Evolutionary conservation across 73 alveolate species (phyloP).

Genomic region (Uronychia setigera): DNA sequence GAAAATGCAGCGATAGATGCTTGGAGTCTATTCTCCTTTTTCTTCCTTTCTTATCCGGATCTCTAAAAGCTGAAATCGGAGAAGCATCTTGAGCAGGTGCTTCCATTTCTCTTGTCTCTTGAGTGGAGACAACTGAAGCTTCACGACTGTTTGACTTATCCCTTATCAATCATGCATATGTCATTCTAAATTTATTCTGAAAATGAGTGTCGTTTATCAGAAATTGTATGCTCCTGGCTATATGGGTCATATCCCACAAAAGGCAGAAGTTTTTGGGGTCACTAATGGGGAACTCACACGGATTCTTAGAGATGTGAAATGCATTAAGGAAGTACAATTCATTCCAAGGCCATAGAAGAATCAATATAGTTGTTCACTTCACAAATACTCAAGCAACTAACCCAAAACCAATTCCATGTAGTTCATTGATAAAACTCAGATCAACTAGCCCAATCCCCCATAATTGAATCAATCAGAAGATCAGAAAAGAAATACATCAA

Average conservation of each 20-base stretch:
- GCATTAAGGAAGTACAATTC: neutral
- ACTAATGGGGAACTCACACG: conserved; percentile 66
- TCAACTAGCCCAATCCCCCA: no score
- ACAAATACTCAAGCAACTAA: neutral
- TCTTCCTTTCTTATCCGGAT: no score
- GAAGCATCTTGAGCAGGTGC: no score
- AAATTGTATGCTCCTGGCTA: conserved; percentile 68
- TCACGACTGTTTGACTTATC: no score
- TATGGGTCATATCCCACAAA: conserved; percentile 70
- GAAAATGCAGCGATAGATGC: no score
- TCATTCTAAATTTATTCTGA: no score
- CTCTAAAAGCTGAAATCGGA: no score
- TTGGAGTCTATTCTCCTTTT: no score
- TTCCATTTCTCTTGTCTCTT: no score
- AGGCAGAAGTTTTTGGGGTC: conserved; percentile 65
- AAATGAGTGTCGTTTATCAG: neutral
- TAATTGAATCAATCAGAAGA: neutral
- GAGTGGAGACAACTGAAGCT: no score
- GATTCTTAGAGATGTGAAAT: neutral
- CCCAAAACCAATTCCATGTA: neutral
- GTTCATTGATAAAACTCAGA: no score
- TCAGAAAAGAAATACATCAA: neutral
- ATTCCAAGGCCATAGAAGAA: neutral
- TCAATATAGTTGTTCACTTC: neutral
- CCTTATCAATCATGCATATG: no score